These are phyloP conservation scores for Maudiozyma saulgeensis DNA, from an alignment of 805 yeast species.

Conservation along the genomic window DNA sequence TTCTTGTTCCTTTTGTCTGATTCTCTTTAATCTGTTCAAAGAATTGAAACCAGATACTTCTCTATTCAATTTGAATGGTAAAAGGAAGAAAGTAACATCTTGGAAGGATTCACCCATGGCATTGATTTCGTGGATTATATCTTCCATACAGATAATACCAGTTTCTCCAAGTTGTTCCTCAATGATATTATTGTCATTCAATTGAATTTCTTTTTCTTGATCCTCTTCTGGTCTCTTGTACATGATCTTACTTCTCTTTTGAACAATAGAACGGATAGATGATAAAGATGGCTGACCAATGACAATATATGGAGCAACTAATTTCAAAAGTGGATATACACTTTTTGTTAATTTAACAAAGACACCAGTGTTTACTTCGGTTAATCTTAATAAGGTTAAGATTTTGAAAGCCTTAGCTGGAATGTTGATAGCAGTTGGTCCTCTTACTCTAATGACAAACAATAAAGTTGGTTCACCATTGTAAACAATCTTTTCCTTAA, in stretches of 20 bases:
- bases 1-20: constrained; percentile 46
- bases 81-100: constrained; percentile 48
- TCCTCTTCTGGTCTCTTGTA: constrained; percentile 23
- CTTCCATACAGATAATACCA: constrained; percentile 74
- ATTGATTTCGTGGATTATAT: constrained; percentile 61
- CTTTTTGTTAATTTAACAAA: constrained; percentile 54
- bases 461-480: constrained; percentile 42
- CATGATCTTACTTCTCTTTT: constrained; percentile 60
- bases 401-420: constrained; percentile 57
- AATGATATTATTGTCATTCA: constrained; percentile 66
- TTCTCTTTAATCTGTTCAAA: constrained; percentile 53
- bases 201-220: constrained; percentile 34
- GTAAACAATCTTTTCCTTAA: constrained; percentile 28
- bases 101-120: constrained; percentile 58
- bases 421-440: constrained; percentile 54
- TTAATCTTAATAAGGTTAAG: constrained; percentile 51
- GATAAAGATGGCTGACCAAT: constrained; percentile 66
- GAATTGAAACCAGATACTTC: constrained; percentile 74
- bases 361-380: constrained; percentile 55
- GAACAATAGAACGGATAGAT: constrained; percentile 62
- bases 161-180: constrained; percentile 63
- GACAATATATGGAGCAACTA: constrained; percentile 64
- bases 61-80: constrained; percentile 59
- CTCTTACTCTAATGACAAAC: constrained; percentile 58
- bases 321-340: constrained; percentile 53